Evolutionary conservation across 768 basidiomycete species (phyloP).

Genomic region (Pleurotus tuber-regium): DNA sequence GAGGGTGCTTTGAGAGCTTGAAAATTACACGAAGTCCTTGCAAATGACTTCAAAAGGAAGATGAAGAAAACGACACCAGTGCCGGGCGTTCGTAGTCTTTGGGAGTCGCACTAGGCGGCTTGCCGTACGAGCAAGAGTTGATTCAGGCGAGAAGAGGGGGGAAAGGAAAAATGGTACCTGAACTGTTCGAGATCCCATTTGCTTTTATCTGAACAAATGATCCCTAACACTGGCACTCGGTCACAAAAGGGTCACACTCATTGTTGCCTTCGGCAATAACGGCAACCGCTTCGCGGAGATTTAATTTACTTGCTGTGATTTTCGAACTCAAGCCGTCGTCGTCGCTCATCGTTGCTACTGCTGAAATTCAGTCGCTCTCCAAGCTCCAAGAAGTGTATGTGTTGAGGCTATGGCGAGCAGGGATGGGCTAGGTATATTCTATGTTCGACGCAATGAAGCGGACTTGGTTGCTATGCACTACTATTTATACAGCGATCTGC

Average conservation of each 20-base stretch:
- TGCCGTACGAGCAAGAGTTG: slow-evolving; percentile 9
- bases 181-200: neutral
- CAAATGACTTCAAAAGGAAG: slow-evolving; percentile 23
- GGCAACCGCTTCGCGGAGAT: neutral
- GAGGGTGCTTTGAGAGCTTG: slow-evolving; percentile 27
- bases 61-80: slow-evolving; percentile 52
- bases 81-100: slow-evolving; percentile 44
- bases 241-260: slow-evolving; percentile 7
- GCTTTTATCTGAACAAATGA: neutral
- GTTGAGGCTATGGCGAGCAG: neutral
- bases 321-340: neutral
- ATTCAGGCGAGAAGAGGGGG: slow-evolving; percentile 9
- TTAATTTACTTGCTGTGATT: neutral
- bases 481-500: neutral
- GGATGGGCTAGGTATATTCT: neutral
- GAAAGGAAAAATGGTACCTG: slow-evolving; percentile 7
- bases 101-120: slow-evolving; percentile 41
- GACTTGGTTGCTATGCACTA: neutral
- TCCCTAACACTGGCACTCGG: neutral
- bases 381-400: neutral
- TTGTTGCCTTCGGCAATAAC: slow-evolving; percentile 7
- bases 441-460: neutral
- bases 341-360: neutral
- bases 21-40: slow-evolving; percentile 19
- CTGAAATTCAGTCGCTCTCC: no score